Percentiles rank a stretch among this genome's conserved stretches.
phyloP scores from a whole-genome alignment of 2,329 filamentous ascomycete species.

The Trichocomaceae sp. region DNA sequence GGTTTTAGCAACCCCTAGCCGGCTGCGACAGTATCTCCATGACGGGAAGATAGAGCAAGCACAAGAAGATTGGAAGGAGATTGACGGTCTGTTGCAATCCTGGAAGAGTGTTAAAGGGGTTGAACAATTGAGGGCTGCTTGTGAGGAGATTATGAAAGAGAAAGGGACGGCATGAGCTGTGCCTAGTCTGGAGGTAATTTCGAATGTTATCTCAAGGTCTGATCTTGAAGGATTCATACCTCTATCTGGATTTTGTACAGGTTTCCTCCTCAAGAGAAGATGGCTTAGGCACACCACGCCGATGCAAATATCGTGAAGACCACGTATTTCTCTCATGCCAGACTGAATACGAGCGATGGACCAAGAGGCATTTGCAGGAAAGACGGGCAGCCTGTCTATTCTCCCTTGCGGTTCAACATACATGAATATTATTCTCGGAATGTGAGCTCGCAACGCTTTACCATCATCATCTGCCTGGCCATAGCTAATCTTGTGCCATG shows the following conservation, averaged over 20 bases:
- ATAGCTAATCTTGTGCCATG: neutral
- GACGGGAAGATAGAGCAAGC: conserved; percentile 37
- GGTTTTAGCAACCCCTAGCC: conserved; percentile 37
- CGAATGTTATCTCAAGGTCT: neutral
- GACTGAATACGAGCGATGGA: neutral
- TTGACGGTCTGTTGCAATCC: conserved; percentile 32
- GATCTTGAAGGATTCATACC: neutral
- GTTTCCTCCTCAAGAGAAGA: neutral
- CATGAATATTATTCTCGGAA: neutral
- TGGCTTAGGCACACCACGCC: neutral
- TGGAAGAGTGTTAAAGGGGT: conserved; percentile 42
- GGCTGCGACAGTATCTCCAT: conserved; percentile 31
- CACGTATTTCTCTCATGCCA: neutral
- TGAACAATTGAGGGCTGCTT: conserved; percentile 33
- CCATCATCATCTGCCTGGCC: neutral
- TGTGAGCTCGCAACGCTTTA: neutral
- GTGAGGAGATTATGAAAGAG: conserved; percentile 33
- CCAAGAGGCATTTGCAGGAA: neutral
- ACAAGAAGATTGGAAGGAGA: conserved; percentile 37
- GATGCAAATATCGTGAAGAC: neutral
- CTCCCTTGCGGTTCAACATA: neutral
- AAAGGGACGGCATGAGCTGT: conserved; percentile 13
- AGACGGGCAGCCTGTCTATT: neutral
- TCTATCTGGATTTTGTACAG: neutral
- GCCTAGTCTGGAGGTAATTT: neutral